Base-by-base conservation (phyloP, 352 stramenopile genomes). In the Elongisporangium senticosum region DNA sequence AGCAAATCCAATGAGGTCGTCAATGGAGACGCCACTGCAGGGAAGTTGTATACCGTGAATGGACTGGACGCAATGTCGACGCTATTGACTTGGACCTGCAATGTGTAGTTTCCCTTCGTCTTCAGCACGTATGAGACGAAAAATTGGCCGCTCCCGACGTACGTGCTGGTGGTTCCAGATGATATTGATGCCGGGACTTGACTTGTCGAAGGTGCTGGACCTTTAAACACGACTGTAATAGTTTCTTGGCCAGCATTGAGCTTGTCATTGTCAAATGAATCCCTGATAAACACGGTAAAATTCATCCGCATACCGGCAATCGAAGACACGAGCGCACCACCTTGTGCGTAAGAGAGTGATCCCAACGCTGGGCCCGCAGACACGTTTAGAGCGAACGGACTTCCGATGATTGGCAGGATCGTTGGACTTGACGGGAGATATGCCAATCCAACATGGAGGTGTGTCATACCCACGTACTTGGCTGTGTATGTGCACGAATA, bases 401-500 rank as follows among this genome's bases (percentile, higher is more conserved):
- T 90, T 19, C 66, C 65, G 2, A 50, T 28, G 23, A 90, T 75
- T 43, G 33, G 33, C 4, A 43, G 33, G 33, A 43, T 43, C 2
- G 33, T 43, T 43, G 33, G 8, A 10, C 10, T 17, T 17, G 33
- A 43, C 8, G 0, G 66, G 47, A 22, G 56, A 49, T 40, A 70
- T 50, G 15, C 58, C 24, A 26, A 60, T 56, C 13, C 49, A 4
- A 87, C 72, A 56, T 80, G 58, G 10, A 90, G 56, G 2, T 53
- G 79, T 6, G 57, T 58, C 0, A 20, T 26, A 13, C 77, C 77
- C 15, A 82, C 75, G 51, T 67, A 78, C 8, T 76, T 76, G 3
- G 83, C 56, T 2, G 57, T 76, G 56, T 86, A 92, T n/a, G 72
- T 74, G 53, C 83, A 92, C 7, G 68, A 69, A 55, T 89, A 92